A percentile compares a stretch with the other conserved stretches of the same genome.
phyloP scores from a whole-genome alignment of 2,329 filamentous ascomycete genomes.

The Cordyceps farinosa region DNA sequence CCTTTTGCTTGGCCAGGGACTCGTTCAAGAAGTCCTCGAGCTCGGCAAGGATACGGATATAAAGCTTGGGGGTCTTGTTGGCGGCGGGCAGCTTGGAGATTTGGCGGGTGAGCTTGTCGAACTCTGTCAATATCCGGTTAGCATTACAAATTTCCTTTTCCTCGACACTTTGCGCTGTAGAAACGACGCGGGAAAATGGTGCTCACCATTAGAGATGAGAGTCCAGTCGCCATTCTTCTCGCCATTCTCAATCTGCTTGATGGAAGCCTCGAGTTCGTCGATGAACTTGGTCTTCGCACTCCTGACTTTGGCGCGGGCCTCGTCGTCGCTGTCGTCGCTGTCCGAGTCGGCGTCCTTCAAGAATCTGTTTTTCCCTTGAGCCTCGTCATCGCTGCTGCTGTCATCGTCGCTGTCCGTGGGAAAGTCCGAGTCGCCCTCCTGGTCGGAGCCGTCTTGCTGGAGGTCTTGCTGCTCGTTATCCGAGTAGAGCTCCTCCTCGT shows the following conservation, averaged over 20 bases:
- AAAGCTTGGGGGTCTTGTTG: constrained; percentile 80
- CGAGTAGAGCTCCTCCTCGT: constrained; percentile 92
- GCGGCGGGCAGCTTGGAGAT: constrained; percentile 73
- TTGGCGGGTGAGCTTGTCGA: constrained; percentile 90
- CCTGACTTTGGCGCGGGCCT: constrained; percentile 82
- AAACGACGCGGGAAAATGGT: neutral
- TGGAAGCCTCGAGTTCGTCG: constrained; percentile 86
- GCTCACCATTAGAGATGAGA: constrained; percentile 79
- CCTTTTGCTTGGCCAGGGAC: constrained; percentile 91
- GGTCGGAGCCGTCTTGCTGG: constrained; percentile 54
- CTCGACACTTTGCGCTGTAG: neutral
- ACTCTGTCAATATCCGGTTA: constrained; percentile 56
- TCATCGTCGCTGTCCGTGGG: constrained; percentile 49
- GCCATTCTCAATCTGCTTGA: constrained; percentile 91
- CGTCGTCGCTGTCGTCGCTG: constrained; percentile 82
- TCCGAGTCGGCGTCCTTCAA: constrained; percentile 71
- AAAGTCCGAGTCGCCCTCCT: constrained; percentile 46
- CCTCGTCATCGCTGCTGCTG: constrained; percentile 62
- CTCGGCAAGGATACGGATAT: constrained; percentile 89
- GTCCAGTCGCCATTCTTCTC: constrained; percentile 98
- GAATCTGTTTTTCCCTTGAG: constrained; percentile 76
- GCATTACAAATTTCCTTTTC: constrained; percentile 9
- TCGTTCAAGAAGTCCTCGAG: constrained; percentile 94
- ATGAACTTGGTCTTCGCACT: constrained; percentile 97
- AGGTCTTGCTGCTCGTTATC: constrained; percentile 63